Evolutionary conservation across 768 basidiomycete genomes (phyloP), one percentile per base, ranked within the genome.

Genomic region (Holtermannia corniformis): DNA sequence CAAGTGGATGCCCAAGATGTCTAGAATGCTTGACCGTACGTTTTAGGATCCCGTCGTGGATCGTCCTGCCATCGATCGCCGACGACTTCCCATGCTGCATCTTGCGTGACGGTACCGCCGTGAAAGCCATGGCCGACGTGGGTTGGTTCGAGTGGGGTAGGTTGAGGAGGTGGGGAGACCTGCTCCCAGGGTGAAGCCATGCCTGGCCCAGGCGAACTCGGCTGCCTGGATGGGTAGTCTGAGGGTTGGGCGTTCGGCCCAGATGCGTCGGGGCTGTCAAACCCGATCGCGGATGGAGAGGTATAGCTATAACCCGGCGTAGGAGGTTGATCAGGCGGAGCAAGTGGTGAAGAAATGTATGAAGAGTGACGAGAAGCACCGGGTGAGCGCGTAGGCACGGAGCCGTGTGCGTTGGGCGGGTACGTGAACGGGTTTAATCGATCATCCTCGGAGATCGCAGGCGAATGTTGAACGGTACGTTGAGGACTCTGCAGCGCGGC

Each of bases 401-500:
- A 37, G 32, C 10, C 16, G 32, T 37, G 32, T 7, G 32, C 32
- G 16, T 37, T 48, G n/a, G 57, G 57, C 2, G 59, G 59, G 28
- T 58, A 62, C 10, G 57, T 56, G 21, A 58, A 56, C 21, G 47
- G 44, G 21, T 41, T 28, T 44, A 50, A 42, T n/a, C 51, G 57
- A 1, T 41, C 53, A 42, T 55, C 54, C 22, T 51, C 53, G 12
- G 58, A 58, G 22, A 51, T 32, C 20, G 24, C 25, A 12, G 57
- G 52, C 20, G 55, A 58, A 41, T 49, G 19, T 1, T 47, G 43
- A n/a, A 19, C 47, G 24, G 52, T 51, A 19, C 53, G 51, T 22
- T 56, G 60, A 2, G 60, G 60, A 49, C 51, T 53, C 26, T 45
- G 50, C 16, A 58, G 46, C 19, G 43, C 43, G 3, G 60, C 54